phyloP scores from a whole-genome alignment of 1,284 basidiomycete genomes.

The Heterobasidion irregulare region DNA sequence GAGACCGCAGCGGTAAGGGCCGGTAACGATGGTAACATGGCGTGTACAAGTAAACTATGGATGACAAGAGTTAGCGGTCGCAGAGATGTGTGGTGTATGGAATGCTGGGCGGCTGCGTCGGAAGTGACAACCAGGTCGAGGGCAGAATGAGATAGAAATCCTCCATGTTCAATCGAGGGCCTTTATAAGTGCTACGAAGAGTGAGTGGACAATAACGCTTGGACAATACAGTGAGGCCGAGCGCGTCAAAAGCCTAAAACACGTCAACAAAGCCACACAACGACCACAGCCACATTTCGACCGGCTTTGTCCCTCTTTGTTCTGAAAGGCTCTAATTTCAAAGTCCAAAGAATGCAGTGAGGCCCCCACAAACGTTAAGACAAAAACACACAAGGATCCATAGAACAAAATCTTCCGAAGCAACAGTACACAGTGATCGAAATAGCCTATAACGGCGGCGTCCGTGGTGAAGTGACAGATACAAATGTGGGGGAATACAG shows the following conservation, averaged over 20 bases:
- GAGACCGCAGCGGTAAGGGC: constrained; percentile 13
- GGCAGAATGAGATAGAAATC: neutral
- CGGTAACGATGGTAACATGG: constrained; percentile 6
- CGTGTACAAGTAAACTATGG: neutral
- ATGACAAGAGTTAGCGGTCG: neutral
- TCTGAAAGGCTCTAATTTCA: no score
- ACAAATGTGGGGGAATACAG: no score
- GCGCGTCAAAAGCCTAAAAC: neutral
- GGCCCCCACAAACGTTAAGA: no score
- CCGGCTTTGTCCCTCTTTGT: no score
- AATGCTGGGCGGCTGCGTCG: neutral
- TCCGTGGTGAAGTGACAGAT: no score
- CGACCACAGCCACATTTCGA: neutral
- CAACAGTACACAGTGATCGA: no score
- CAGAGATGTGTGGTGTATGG: neutral
- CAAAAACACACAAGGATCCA: no score
- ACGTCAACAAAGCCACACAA: constrained; percentile 1
- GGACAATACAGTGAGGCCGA: constrained; percentile 1
- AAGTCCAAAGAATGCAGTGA: no score
- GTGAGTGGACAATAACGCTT: neutral
- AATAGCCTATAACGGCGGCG: no score
- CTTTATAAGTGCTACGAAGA: constrained; percentile 4
- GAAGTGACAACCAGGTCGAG: constrained; percentile 9
- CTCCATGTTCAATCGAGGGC: neutral
- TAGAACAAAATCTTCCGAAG: no score